These are phyloP conservation scores for Aspergillus funiculosus DNA, from an alignment of 495 filamentous ascomycete species.

Conservation along the genomic window DNA sequence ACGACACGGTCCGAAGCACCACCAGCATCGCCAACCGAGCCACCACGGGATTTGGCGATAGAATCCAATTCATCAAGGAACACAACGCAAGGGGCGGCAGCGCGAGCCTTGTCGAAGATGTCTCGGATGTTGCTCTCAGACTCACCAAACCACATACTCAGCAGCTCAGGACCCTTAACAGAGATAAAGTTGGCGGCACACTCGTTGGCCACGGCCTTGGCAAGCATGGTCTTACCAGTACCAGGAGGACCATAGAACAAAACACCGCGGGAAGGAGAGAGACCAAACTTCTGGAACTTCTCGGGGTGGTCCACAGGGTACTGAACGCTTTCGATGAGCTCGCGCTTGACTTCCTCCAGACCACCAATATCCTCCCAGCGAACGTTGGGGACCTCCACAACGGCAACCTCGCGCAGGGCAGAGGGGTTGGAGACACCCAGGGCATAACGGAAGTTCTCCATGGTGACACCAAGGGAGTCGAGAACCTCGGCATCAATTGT, in stretches of 20 bases:
- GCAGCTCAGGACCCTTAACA: conserved; percentile 93
- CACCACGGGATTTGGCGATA: conserved; percentile 98
- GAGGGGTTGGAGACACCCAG: conserved; percentile 98
- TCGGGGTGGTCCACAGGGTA: conserved; percentile 99
- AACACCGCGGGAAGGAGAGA: conserved; percentile 96
- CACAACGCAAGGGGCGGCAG: conserved; percentile 95
- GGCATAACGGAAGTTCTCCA: conserved; percentile 99
- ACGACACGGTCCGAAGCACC: conserved; percentile 99
- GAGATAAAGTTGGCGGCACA: conserved; percentile 99
- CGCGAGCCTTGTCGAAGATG: conserved; percentile 99
- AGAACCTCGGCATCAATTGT: conserved; percentile 98
- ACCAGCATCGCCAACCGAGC: conserved; percentile 92
- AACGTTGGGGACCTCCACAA: conserved; percentile 98
- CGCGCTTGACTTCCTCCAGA: conserved; percentile 96
- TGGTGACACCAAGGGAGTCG: conserved; percentile 95
- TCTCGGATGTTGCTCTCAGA: conserved; percentile 99
- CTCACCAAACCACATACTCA: conserved; percentile 99
- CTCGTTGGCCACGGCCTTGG: conserved; percentile 98
- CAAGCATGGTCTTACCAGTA: conserved; percentile 99
- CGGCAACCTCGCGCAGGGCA: conserved; percentile 95
- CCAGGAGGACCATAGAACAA: conserved; percentile 97
- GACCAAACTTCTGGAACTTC: conserved; percentile 99
- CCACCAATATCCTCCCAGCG: conserved; percentile 99
- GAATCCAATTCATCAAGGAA: conserved; percentile 99
- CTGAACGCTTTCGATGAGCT: conserved; percentile 98